Conservation (phyloP, 768 basidiomycete genomes). For the Kwoniella bestiolae region DNA sequence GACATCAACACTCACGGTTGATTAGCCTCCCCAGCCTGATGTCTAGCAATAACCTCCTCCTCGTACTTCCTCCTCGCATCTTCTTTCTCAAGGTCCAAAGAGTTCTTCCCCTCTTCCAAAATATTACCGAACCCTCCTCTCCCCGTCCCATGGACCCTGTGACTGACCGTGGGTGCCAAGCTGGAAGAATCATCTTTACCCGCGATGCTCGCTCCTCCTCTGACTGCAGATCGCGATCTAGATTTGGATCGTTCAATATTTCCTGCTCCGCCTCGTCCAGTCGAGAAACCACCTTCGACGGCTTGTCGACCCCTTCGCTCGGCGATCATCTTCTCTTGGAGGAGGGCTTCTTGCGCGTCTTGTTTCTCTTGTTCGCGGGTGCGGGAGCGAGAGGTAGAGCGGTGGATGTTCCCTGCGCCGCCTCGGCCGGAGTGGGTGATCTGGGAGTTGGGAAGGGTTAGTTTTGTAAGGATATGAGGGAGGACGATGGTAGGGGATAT, state of each 20-base stretch:
- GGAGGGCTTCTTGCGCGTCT: conserved; percentile 40
- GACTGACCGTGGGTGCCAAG: conserved; percentile 16
- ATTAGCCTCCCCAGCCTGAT: conserved; percentile 37
- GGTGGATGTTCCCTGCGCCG: conserved; percentile 75
- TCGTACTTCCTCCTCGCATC: conserved; percentile 45
- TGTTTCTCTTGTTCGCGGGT: conserved; percentile 55
- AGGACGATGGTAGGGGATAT: background rate
- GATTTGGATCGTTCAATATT: conserved; percentile 47
- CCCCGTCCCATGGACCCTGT: conserved; percentile 34
- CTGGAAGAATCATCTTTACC: conserved; percentile 17
- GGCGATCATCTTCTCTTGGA: conserved; percentile 48
- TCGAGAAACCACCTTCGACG: conserved; percentile 46
- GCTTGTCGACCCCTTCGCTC: conserved; percentile 48
- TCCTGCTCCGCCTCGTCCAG: conserved; percentile 56
- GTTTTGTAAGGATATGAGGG: background rate
- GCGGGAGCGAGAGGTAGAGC: conserved; percentile 65
- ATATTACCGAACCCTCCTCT: conserved; percentile 56
- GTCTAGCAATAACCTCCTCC: conserved; percentile 39
- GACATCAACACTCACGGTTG: conserved; percentile 47
- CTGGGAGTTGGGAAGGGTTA: conserved; percentile 15
- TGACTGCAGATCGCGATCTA: conserved; percentile 34
- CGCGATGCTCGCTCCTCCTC: conserved; percentile 15
- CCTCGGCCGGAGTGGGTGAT: conserved; percentile 68
- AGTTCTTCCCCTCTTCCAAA: conserved; percentile 30
- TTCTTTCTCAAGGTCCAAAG: conserved; percentile 43